Evolutionary conservation across 768 basidiomycete genomes (phyloP).

Genomic region (Leucosporidium yakuticum): DNA sequence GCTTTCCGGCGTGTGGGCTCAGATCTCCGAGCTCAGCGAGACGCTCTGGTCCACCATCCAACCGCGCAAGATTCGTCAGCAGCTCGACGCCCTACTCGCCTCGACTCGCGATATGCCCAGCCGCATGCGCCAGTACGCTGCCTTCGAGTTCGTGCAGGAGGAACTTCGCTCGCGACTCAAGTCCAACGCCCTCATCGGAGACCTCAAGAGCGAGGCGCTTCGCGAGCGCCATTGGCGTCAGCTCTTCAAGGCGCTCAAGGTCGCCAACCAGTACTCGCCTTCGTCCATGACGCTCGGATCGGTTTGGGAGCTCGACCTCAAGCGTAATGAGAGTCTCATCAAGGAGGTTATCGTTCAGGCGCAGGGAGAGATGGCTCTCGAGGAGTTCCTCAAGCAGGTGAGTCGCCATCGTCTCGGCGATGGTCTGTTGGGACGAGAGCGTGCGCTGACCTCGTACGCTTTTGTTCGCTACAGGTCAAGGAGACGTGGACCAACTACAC

Average conservation of each 20-base stretch:
- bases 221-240: conserved; percentile 99
- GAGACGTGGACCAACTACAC: conserved; percentile 96
- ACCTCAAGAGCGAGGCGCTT: conserved; percentile 92
- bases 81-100: conserved; percentile 78
- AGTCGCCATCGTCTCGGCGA: conserved; percentile 14
- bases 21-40: conserved; percentile 82
- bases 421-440: not conserved
- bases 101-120: conserved; percentile 99
- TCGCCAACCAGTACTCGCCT: conserved; percentile 69
- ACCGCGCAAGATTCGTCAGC: conserved; percentile 87
- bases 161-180: conserved; percentile 77
- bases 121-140: conserved; percentile 96
- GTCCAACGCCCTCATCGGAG: conserved; percentile 79
- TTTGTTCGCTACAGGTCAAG: conserved; percentile 64
- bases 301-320: conserved; percentile 94
- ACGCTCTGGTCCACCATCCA: conserved; percentile 81
- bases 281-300: conserved; percentile 89
- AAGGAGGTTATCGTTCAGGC: conserved; percentile 95
- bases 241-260: conserved; percentile 77
- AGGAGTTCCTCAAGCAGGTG: conserved; percentile 51
- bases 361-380: conserved; percentile 69
- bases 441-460: not conserved
- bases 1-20: conserved; percentile 91
- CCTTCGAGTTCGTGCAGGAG: conserved; percentile 97
- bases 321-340: conserved; percentile 81